phyloP scores from a whole-genome alignment of 2,329 filamentous ascomycete genomes.

The Hypoxylon rubiginosum region DNA sequence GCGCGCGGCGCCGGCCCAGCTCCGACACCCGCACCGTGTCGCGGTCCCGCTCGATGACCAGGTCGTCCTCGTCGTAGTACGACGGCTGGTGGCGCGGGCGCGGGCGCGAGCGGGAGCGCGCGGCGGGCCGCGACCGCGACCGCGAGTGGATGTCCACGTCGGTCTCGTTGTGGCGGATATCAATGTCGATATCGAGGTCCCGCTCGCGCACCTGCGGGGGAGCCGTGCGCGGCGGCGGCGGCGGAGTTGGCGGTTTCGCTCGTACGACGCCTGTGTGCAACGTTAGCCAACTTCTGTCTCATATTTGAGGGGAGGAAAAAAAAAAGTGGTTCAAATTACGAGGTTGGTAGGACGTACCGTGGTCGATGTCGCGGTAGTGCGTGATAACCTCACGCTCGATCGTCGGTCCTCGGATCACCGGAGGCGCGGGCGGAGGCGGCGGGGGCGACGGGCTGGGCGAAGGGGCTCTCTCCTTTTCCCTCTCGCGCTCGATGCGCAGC shows the following conservation, averaged over 20 bases:
- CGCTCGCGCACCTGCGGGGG: constrained; percentile 61
- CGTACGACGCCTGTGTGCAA: constrained; percentile 60
- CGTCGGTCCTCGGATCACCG: constrained; percentile 79
- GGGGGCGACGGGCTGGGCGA: constrained; percentile 65
- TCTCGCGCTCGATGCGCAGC: constrained; percentile 63
- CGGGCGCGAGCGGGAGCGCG: constrained; percentile 59
- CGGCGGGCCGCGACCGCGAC: constrained; percentile 55
- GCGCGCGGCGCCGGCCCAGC: constrained; percentile 63
- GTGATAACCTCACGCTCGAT: constrained; percentile 92
- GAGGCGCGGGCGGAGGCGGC: constrained; percentile 71
- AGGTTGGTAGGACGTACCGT: constrained; percentile 69
- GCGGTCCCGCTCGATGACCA: constrained; percentile 72
- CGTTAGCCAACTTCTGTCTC: constrained; percentile 35
- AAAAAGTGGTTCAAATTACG: neutral
- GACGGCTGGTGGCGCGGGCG: constrained; percentile 50
- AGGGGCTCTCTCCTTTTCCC: constrained; percentile 58
- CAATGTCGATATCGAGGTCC: constrained; percentile 74
- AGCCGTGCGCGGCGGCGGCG: constrained; percentile 64
- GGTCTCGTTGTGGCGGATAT: constrained; percentile 66
- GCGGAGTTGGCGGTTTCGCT: constrained; percentile 59
- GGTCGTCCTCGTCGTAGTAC: constrained; percentile 71
- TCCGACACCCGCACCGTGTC: constrained; percentile 63
- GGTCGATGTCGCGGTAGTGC: constrained; percentile 87
- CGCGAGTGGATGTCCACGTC: constrained; percentile 69
- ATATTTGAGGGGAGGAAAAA: neutral